phyloP scores from a whole-genome alignment of 371 early-diverging fungal species.

The Saksenaea vasiformis region DNA sequence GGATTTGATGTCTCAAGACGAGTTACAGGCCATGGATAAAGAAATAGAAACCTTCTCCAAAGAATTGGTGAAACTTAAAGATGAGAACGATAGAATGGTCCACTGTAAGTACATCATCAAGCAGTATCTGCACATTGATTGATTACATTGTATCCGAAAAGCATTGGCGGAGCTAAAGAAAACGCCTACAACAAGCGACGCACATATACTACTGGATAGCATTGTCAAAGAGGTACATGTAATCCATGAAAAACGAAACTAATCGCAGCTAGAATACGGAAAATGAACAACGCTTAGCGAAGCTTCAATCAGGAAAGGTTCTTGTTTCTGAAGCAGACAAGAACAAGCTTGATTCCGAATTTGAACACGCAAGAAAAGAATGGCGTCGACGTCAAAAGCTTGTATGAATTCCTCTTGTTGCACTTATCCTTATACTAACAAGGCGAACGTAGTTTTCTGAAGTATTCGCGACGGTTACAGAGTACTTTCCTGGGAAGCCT shows the following conservation, averaged over 20 bases:
- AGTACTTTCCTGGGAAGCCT: slow-evolving; percentile 12
- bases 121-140: neutral
- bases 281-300: slow-evolving; percentile 8
- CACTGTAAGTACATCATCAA: neutral
- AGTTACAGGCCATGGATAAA: neutral
- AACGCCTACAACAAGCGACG: slow-evolving; percentile 11
- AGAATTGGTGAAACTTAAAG: neutral
- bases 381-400: slow-evolving; percentile 20
- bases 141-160: neutral
- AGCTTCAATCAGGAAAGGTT: slow-evolving; percentile 2
- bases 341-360: slow-evolving; percentile 6
- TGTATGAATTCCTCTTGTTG: neutral
- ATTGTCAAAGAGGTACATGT: slow-evolving; percentile 7
- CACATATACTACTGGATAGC: neutral
- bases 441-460: slow-evolving; percentile 10
- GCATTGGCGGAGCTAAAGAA: slow-evolving; percentile 2
- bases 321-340: slow-evolving; percentile 7
- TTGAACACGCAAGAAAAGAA: slow-evolving; percentile 6
- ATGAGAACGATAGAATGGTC: neutral
- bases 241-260: neutral
- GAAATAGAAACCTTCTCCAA: neutral
- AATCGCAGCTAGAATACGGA: neutral
- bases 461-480: slow-evolving; percentile 15
- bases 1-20: neutral
- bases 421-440: neutral